Percentiles rank a stretch among this genome's conserved stretches.
phyloP scores from a whole-genome alignment of 129 eudicot species.

The Smallanthus sonchifolius region DNA sequence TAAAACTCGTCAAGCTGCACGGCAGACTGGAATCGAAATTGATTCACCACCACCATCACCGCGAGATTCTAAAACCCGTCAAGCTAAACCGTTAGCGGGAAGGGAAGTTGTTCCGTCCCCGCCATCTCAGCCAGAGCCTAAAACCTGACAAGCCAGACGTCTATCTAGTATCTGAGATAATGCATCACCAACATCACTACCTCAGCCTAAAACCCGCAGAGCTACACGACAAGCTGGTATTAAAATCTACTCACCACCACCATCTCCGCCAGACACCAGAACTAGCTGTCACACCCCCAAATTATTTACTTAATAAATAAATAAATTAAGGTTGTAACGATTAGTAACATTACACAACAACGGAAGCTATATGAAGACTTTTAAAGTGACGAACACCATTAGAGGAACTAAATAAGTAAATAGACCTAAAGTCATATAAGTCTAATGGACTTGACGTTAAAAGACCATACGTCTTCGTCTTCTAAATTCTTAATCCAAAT shows the following conservation, averaged over 20 bases:
- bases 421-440: too few species aligned
- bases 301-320: too few species aligned
- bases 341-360: too few species aligned
- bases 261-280: slow-evolving; percentile 21
- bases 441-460: too few species aligned
- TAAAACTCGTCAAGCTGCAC: slow-evolving; percentile 18
- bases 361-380: too few species aligned
- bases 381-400: too few species aligned
- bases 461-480: too few species aligned
- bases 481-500: too few species aligned
- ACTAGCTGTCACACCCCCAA: slow-evolving; percentile 19
- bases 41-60: background rate
- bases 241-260: slow-evolving; percentile 8
- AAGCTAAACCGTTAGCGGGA: background rate
- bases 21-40: background rate
- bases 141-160: slow-evolving; percentile 9
- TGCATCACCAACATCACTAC: background rate
- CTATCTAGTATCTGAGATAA: background rate
- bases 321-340: too few species aligned
- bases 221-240: slow-evolving; percentile 16
- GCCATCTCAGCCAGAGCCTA: slow-evolving; percentile 1
- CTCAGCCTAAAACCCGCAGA: slow-evolving; percentile 21
- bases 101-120: background rate
- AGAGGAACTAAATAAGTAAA: too few species aligned
- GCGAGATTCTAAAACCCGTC: background rate